A percentile compares a stretch with the other conserved stretches of the same genome.
These are phyloP conservation scores for Pythium guiyangense DNA, from an alignment of 352 stramenopile genomes.

Conservation along the genomic window DNA sequence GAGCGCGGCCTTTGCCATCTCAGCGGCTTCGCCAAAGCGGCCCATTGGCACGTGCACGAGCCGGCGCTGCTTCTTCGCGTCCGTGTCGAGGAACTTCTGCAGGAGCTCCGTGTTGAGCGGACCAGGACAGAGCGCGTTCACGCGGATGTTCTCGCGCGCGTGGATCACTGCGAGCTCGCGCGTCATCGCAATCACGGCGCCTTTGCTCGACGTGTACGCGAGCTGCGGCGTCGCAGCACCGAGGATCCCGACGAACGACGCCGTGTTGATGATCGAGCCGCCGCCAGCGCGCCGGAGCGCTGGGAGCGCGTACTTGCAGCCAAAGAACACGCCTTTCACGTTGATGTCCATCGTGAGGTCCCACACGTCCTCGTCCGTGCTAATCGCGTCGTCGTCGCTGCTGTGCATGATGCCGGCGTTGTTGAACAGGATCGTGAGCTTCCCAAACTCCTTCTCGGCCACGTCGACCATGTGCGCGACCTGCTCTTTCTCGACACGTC, in stretches of 20 bases:
- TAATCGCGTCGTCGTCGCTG: conserved; percentile 71
- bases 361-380: conserved; percentile 77
- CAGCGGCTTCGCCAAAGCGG: conserved; percentile 76
- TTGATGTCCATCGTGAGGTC: conserved; percentile 87
- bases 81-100: conserved; percentile 82
- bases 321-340: conserved; percentile 87
- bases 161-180: conserved; percentile 82
- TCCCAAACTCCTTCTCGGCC: conserved; percentile 78
- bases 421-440: conserved; percentile 82
- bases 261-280: conserved; percentile 87
- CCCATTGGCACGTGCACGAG: conserved; percentile 88
- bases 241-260: conserved; percentile 80
- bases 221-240: conserved; percentile 81
- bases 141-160: conserved; percentile 84
- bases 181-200: conserved; percentile 86
- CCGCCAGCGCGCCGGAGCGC: conserved; percentile 72
- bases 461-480: conserved; percentile 74
- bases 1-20: conserved; percentile 87
- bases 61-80: conserved; percentile 83
- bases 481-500: conserved; percentile 70
- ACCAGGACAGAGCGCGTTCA: conserved; percentile 83
- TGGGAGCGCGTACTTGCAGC: conserved; percentile 85
- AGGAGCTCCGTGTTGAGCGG: conserved; percentile 84
- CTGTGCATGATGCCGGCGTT: conserved; percentile 87
- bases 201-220: conserved; percentile 87